These are phyloP conservation scores for Tuber aestivum DNA, from an alignment of 495 filamentous ascomycete species.

Conservation along the genomic window DNA sequence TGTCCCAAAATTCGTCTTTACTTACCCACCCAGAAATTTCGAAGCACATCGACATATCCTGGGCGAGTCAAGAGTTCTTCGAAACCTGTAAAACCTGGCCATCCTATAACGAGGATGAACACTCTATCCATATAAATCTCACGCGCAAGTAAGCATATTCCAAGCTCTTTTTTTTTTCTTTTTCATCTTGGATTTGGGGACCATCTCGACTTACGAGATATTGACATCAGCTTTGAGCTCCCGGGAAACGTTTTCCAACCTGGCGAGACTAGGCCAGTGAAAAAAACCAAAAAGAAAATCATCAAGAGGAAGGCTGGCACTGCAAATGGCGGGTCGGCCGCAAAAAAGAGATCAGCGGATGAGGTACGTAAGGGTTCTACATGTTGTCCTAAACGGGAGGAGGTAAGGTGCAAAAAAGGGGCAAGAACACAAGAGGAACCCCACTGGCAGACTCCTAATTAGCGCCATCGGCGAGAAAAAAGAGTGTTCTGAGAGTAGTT, in stretches of 20 bases:
- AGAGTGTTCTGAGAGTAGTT: not conserved
- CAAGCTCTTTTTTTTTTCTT: constrained; percentile 30
- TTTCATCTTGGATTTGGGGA: constrained; percentile 26
- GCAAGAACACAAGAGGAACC: not conserved
- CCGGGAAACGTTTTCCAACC: constrained; percentile 82
- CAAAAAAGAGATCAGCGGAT: constrained; percentile 37
- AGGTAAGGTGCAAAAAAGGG: not conserved
- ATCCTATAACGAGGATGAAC: constrained; percentile 41
- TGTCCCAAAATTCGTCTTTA: constrained; percentile 22
- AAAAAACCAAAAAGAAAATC: constrained; percentile 57
- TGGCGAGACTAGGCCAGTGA: constrained; percentile 66
- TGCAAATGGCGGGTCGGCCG: constrained; percentile 15
- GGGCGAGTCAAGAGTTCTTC: constrained; percentile 44
- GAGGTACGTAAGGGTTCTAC: constrained; percentile 40
- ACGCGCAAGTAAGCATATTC: constrained; percentile 42
- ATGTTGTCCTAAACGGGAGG: constrained; percentile 18
- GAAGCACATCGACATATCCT: constrained; percentile 51
- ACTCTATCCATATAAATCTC: constrained; percentile 39
- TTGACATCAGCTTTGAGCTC: constrained; percentile 61
- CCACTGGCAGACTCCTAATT: not conserved
- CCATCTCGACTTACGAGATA: constrained; percentile 14
- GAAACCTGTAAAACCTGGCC: constrained; percentile 43
- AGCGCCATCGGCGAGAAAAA: not conserved
- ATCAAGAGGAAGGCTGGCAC: constrained; percentile 41
- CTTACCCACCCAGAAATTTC: constrained; percentile 48